Conservation (phyloP, 257 asterid genomes). For the Ligustrum vulgare region DNA sequence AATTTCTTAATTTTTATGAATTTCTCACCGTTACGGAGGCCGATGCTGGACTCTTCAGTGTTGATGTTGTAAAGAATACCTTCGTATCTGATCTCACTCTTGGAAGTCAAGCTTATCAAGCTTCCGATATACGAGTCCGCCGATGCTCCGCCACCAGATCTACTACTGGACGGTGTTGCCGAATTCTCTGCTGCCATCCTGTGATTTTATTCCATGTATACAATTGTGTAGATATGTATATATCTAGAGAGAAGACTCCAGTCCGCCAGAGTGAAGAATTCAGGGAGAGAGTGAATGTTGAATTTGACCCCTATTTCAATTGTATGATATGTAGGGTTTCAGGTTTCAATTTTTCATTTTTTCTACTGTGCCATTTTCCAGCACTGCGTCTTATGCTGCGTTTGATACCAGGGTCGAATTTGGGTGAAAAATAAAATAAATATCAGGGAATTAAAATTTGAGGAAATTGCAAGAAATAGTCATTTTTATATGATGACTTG, state of each 20-base stretch:
- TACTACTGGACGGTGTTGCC: slow-evolving; percentile 42
- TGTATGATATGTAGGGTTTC: not conserved
- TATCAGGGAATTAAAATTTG: no score
- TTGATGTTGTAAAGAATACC: slow-evolving; percentile 85
- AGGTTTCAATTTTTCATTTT: no score
- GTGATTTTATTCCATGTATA: not conserved
- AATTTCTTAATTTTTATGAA: not conserved
- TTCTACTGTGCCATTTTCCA: not conserved
- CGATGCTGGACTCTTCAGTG: slow-evolving; percentile 96
- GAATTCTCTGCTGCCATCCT: slow-evolving; percentile 75
- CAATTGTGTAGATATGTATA: not conserved
- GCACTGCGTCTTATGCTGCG: no score
- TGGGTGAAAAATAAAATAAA: no score
- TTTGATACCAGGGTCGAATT: no score
- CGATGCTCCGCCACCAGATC: slow-evolving; percentile 66
- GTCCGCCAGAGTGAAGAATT: not conserved
- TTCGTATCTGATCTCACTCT: slow-evolving; percentile 95
- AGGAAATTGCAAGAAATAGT: no score
- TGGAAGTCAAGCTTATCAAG: slow-evolving; percentile 90
- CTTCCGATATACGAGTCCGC: slow-evolving; percentile 95
- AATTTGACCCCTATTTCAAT: not conserved
- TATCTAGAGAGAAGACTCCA: not conserved
- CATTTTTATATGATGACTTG: no score
- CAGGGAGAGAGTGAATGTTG: not conserved
- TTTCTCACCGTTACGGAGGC: slow-evolving; percentile 75